phyloP scores from a whole-genome alignment of 176 grass and related monocot species.

The Miscanthus lutarioriparius region DNA sequence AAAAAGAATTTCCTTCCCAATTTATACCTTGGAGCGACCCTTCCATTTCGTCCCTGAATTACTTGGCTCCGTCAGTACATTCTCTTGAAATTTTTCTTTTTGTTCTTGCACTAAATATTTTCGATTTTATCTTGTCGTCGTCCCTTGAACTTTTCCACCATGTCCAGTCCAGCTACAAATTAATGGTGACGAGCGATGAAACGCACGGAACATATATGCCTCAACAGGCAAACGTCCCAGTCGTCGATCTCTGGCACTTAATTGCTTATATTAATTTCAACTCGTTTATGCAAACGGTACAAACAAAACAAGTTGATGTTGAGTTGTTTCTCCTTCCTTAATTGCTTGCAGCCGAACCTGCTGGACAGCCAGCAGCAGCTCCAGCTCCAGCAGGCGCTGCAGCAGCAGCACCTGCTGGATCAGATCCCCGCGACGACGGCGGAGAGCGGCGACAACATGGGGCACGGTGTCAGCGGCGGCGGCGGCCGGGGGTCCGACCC shows the following conservation, averaged over 20 bases:
- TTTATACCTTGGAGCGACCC: slow-evolving; percentile 12
- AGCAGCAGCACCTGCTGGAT: slow-evolving; percentile 63
- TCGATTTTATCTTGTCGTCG: background rate
- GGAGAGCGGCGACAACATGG: slow-evolving; percentile 85
- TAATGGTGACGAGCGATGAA: slow-evolving; percentile 7
- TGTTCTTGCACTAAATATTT: too few species aligned
- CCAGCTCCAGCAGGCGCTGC: too few species aligned
- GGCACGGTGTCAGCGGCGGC: slow-evolving; percentile 48
- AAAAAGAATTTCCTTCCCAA: background rate
- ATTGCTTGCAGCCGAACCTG: slow-evolving; percentile 63
- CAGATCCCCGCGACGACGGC: slow-evolving; percentile 70
- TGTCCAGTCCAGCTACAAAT: slow-evolving; percentile 5
- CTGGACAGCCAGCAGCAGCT: slow-evolving; percentile 73
- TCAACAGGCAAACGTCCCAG: background rate
- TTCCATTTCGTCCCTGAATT: slow-evolving; percentile 9
- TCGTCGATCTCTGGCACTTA: background rate
- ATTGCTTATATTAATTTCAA: background rate
- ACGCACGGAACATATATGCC: slow-evolving; percentile 20
- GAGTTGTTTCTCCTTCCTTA: background rate
- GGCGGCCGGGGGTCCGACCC: slow-evolving; percentile 33
- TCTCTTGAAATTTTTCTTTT: background rate
- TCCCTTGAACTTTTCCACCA: background rate
- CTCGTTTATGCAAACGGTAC: background rate
- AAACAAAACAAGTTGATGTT: background rate
- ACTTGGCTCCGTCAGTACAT: background rate